Evolutionary conservation across 371 early-diverging fungal genomes (phyloP), one percentile per base, ranked within the genome.

Genomic region (Blakeslea trispora): DNA sequence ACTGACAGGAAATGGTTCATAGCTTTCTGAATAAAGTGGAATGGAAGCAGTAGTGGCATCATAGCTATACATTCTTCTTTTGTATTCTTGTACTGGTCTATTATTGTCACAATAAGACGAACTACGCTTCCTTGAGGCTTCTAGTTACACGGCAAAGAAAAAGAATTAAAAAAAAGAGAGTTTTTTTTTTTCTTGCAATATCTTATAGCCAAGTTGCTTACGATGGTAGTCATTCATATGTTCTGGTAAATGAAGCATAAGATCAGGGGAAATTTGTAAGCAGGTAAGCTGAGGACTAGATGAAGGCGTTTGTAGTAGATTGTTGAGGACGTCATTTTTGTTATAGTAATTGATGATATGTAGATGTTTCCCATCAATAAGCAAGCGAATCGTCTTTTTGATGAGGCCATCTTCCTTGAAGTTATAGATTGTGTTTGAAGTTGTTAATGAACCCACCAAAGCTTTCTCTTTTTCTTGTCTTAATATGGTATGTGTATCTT

Each of bases 321-420:
- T 64, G 19, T 74, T 60, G 15, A 83, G 53, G 11, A 88, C 86
- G 58, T 93, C 91, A n/a, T 87, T 83, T 44, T 86, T 85, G 47
- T 82, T 78, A 61, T 92, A 93, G 63, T 94, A 94, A 50, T 87
- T 90, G 49, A 94, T 89, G 59, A 94, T 75, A 58, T 93, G 94
- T 59, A 91, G 85, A 39, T 83, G 81, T 35, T 84, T 81, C 32
- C 88, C 89, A 67, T 91, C 83, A 48, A 83, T 81, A 41, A 85
- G 81, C 46, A 92, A 81, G 21, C 91, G 91, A 72, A 94, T 83
- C 9, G 93, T 86, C 69, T 91, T 91, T 62, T 94, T 94, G 59
- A 92, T 87, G 14, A 94, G 72, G 0, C 94, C 94, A 59, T 86
- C 80, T 46, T 88, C 84, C 58, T 89, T 90, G 60, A 90, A 84